Base-by-base conservation (phyloP, 495 filamentous ascomycete genomes). In the Parachaetomium inaequale region DNA sequence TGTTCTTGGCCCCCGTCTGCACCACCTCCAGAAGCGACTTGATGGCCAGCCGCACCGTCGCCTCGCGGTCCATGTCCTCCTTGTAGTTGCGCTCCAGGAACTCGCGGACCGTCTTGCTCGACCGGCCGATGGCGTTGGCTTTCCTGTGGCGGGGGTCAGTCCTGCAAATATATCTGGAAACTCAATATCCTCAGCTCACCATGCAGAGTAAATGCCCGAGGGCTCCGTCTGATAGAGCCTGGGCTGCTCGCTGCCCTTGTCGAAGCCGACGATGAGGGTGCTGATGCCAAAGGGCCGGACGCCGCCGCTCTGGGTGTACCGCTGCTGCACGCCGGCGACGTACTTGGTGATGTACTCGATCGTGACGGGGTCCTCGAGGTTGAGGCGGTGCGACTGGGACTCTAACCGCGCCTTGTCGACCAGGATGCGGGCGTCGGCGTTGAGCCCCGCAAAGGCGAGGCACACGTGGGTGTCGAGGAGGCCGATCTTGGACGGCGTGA, bases 261-360 rank as follows among this genome's bases (percentile, higher is more conserved):
- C 94, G 72, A 98, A 98, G 17, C 94, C 94, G 51, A 98, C 93
- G 38, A 98, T 89, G 76, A 98, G 82, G 34, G 95, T 98, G 79
- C 92, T 96, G 72, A 98, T 96, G 58, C 94, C 94, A 73, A 98
- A 98, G 21, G 94, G 94, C 71, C 95, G 81, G 2, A 98, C 94
- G 80, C 94, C 94, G 76, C 94, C 94, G 70, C 90, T 94, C 81
- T 98, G 94, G 49, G 94, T 98, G 79, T 98, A 98, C 72, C 91
- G 84, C 81, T 98, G 94, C 80, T 98, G 94, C 65, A 98, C 95
- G 45, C 93, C 89, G 45, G 94, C 94, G 58, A 98, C 88, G 74
- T 97, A 96, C 79, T 98, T 98, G 59, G 94, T 97, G 71, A 98
- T 97, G 81, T 98, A 98, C 79, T 98, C 94, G 73, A 98, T 96